Evolutionary conservation across 352 stramenopile genomes (phyloP).

Genomic region (Globisporangium orthogonon): DNA sequence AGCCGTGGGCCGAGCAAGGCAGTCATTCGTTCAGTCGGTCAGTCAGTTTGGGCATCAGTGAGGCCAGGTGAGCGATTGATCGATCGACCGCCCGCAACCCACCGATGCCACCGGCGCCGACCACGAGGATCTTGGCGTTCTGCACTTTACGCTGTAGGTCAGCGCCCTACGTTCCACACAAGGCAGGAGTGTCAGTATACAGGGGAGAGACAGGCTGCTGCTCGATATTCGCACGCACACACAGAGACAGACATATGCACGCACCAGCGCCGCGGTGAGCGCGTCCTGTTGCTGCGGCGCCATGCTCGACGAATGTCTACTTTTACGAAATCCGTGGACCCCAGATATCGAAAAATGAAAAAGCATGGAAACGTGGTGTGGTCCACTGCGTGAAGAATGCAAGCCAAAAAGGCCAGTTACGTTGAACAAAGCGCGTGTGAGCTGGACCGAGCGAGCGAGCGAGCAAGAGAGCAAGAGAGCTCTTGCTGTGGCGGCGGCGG

Average conservation of each 20-base stretch:
- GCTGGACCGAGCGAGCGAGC: no score
- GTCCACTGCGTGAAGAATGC: neutral
- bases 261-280: slow-evolving; percentile 41
- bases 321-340: neutral
- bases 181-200: neutral
- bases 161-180: slow-evolving; percentile 26
- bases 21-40: no score
- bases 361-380: neutral
- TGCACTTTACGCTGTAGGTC: slow-evolving; percentile 68
- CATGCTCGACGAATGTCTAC: slow-evolving; percentile 14
- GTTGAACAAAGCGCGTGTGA: neutral
- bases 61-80: neutral
- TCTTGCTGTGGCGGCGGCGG: neutral
- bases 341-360: neutral
- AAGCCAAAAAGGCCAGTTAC: neutral
- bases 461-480: neutral
- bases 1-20: neutral
- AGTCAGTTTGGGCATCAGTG: neutral
- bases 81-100: slow-evolving; percentile 2
- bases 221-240: neutral
- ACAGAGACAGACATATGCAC: slow-evolving; percentile 8
- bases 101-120: slow-evolving; percentile 98
- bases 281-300: slow-evolving; percentile 8
- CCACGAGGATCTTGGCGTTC: slow-evolving; percentile 90
- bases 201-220: neutral